Conservation (phyloP, 2,329 filamentous ascomycete species). For the Cucurbitaria berberidis region DNA sequence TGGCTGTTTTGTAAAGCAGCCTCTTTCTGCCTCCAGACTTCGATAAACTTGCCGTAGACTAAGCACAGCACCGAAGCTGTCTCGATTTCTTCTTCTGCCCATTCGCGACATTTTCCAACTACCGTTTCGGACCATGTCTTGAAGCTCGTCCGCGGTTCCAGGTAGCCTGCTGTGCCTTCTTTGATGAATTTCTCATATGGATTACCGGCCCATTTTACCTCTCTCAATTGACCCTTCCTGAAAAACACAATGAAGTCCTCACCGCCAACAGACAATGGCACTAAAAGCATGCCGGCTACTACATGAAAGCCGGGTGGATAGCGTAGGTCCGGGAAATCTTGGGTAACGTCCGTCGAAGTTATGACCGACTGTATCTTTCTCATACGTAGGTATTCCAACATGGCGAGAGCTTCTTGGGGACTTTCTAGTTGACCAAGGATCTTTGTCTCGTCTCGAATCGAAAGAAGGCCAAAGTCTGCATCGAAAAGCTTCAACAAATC, state of each 20-base stretch:
- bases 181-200: slow-evolving; percentile 80
- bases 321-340: slow-evolving; percentile 80
- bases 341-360: slow-evolving; percentile 74
- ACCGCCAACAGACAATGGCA: slow-evolving; percentile 77
- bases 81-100: slow-evolving; percentile 88
- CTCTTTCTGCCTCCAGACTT: slow-evolving; percentile 92
- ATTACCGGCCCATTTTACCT: slow-evolving; percentile 86
- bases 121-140: slow-evolving; percentile 82
- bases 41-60: slow-evolving; percentile 88
- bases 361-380: slow-evolving; percentile 75
- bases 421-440: slow-evolving; percentile 76
- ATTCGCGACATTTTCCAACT: slow-evolving; percentile 81
- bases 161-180: slow-evolving; percentile 72
- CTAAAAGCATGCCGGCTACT: slow-evolving; percentile 79
- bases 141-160: slow-evolving; percentile 82
- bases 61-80: slow-evolving; percentile 86
- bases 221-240: slow-evolving; percentile 74
- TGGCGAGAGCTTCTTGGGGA: slow-evolving; percentile 80
- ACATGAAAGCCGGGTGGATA: slow-evolving; percentile 80
- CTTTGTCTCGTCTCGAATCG: slow-evolving; percentile 87
- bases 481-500: slow-evolving; percentile 84
- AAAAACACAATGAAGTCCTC: slow-evolving; percentile 91
- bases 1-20: slow-evolving; percentile 81
- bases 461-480: slow-evolving; percentile 84
- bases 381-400: slow-evolving; percentile 84